Conservation (phyloP, 495 filamentous ascomycete genomes). For the Chaetomium fimeti region DNA sequence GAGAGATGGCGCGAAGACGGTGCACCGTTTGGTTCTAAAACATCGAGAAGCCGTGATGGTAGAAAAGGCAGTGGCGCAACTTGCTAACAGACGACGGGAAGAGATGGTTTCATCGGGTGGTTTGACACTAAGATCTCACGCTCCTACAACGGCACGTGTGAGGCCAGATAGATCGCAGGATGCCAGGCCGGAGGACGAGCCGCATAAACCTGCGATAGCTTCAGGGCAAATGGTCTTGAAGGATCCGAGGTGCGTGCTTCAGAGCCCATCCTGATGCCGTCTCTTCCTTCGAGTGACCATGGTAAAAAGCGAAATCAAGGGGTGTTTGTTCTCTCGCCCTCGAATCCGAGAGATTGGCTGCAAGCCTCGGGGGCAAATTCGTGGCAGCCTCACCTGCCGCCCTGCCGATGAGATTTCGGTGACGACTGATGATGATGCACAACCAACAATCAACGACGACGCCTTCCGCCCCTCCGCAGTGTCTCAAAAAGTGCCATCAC, state of each 20-base stretch:
- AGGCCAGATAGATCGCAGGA: slow-evolving; percentile 15
- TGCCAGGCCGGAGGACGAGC: not conserved
- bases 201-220: not conserved
- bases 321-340: too few relatives aligned
- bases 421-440: not conserved
- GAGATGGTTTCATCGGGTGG: slow-evolving; percentile 1
- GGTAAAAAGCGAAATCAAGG: too few relatives aligned
- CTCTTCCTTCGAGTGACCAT: too few relatives aligned
- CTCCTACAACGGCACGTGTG: slow-evolving; percentile 19
- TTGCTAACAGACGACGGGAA: too few relatives aligned
- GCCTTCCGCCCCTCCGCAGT: not conserved
- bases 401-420: not conserved
- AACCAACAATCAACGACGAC: too few relatives aligned
- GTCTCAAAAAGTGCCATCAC: not conserved
- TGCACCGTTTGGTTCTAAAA: not conserved
- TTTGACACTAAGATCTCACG: slow-evolving; percentile 24
- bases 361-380: too few relatives aligned
- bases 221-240: too few relatives aligned
- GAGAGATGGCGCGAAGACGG: not conserved
- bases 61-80: too few relatives aligned
- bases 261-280: too few relatives aligned
- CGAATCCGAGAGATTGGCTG: too few relatives aligned
- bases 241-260: too few relatives aligned
- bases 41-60: not conserved
- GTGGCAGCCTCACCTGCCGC: too few relatives aligned